phyloP scores from a whole-genome alignment of 108 stramenopile genomes.

The Cyclotella choctawhatcheeana region DNA sequence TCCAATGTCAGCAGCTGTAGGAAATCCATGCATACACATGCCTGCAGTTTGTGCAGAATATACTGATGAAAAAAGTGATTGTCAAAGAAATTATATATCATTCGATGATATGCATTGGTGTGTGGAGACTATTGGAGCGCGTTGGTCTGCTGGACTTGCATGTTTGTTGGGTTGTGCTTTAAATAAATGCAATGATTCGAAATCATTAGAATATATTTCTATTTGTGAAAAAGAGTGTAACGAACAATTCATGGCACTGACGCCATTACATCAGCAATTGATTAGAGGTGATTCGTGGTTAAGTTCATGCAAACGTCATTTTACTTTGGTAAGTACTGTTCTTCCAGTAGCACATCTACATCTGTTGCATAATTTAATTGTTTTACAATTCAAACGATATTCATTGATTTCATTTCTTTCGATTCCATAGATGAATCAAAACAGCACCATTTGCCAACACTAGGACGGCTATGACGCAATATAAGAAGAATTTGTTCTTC shows the following conservation, averaged over 20 bases:
- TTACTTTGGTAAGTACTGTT: no score
- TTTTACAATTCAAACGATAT: no score
- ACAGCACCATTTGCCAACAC: slow-evolving; percentile 57
- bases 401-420: slow-evolving; percentile 31
- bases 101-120: slow-evolving; percentile 55
- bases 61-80: slow-evolving; percentile 8
- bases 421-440: slow-evolving; percentile 36
- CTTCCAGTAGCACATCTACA: no score
- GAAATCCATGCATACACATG: neutral
- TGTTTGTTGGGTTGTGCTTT: slow-evolving; percentile 42
- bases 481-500: slow-evolving; percentile 66
- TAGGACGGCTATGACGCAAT: slow-evolving; percentile 65
- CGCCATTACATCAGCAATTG: neutral
- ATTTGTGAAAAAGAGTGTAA: slow-evolving; percentile 2
- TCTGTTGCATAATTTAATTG: no score
- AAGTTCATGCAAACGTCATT: neutral
- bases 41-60: neutral
- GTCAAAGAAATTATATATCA: slow-evolving; percentile 17
- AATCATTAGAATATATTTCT: neutral
- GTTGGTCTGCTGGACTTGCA: slow-evolving; percentile 28
- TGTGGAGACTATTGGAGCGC: slow-evolving; percentile 42
- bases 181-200: neutral
- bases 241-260: slow-evolving; percentile 20
- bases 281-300: neutral
- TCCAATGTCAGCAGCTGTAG: neutral